These are phyloP conservation scores for Geotrichum siamense DNA, from an alignment of 1,139 yeast genomes.

Conservation along the genomic window DNA sequence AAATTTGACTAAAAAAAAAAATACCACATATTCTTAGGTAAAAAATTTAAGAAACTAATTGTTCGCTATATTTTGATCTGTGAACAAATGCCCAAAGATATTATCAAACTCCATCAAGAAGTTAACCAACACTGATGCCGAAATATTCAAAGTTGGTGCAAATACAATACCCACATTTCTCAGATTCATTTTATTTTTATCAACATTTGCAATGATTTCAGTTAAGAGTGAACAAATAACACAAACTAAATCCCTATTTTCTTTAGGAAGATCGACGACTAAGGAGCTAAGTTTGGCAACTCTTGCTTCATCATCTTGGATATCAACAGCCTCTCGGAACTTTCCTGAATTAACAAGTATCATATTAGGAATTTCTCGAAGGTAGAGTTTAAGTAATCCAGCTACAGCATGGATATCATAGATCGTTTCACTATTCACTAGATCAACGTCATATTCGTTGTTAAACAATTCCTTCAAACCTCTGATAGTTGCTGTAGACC, in stretches of 20 bases:
- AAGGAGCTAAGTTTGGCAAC: constrained; percentile 33
- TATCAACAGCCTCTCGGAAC: constrained; percentile 36
- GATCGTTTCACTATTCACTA: constrained; percentile 35
- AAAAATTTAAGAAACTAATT: no score
- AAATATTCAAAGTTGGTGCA: constrained; percentile 73
- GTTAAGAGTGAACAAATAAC: constrained; percentile 61
- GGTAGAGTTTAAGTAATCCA: constrained; percentile 65
- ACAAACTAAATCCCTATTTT: constrained; percentile 55
- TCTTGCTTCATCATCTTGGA: constrained; percentile 30
- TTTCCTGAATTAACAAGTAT: constrained; percentile 48
- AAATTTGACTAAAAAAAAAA: no score
- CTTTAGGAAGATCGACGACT: constrained; percentile 38
- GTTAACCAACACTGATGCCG: constrained; percentile 55
- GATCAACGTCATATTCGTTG: constrained; percentile 57
- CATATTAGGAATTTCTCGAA: constrained; percentile 62
- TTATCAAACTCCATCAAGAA: constrained; percentile 59
- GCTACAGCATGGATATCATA: constrained; percentile 73
- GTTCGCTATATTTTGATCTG: background rate
- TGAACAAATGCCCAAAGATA: constrained; percentile 43
- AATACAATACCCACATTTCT: constrained; percentile 75
- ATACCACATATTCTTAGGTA: no score
- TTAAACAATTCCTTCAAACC: constrained; percentile 61
- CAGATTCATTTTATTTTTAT: constrained; percentile 74
- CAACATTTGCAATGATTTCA: constrained; percentile 55
- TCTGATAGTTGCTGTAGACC: constrained; percentile 74